Base-by-base conservation (phyloP, 2,329 filamentous ascomycete species). In the Geoglossum cookeanum region DNA sequence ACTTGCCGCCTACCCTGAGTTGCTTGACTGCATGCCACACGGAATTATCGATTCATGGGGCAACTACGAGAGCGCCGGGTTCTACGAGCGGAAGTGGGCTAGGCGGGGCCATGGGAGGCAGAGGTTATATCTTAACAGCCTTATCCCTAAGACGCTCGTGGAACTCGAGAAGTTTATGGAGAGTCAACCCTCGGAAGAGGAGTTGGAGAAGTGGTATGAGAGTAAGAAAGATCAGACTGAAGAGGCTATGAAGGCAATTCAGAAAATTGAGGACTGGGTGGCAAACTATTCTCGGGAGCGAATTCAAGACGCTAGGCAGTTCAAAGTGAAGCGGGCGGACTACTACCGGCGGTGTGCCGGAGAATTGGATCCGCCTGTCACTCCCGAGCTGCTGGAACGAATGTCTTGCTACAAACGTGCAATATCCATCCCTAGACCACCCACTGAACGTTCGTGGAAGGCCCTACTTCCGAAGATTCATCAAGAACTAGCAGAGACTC, bases 381-480 rank as follows among this genome's bases (percentile, higher is more conserved):
- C 57, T 32, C 37, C 61, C 45, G 62, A 62, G 13, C 64, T 68
- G 37, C 62, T 73, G 59, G 64, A 68, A 58, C 64, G 63, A 29
- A 72, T 71, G 58, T 64, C 67, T 0, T 68, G 69, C 1, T 73
- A 69, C 60, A 64, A 67, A 17, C 65, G 67, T 29, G 66, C 69
- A 22, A 62, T 72, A 37, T 66, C 67, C 17, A 70, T 71, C 27
- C 66, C 69, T 45, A 70, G 68, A 57, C 66, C 66, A 9, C 61
- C 65, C 7, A 66, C 63, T 39, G 59, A 63, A 3, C 62, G 65
- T 51, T 61, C 63, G 7, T 68, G 66, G 66, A 60, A 62, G 17
- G 57, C 60, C 11, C 60, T 68, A 30, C 55, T 58, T 54, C 33
- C 55, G 6, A 68, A 68, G 56, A 60, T 68, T 32, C 52, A 60